Percentiles rank a stretch among this genome's conserved stretches.
Evolutionary conservation across 768 basidiomycete genomes (phyloP).

Genomic region (Suillus americanus): DNA sequence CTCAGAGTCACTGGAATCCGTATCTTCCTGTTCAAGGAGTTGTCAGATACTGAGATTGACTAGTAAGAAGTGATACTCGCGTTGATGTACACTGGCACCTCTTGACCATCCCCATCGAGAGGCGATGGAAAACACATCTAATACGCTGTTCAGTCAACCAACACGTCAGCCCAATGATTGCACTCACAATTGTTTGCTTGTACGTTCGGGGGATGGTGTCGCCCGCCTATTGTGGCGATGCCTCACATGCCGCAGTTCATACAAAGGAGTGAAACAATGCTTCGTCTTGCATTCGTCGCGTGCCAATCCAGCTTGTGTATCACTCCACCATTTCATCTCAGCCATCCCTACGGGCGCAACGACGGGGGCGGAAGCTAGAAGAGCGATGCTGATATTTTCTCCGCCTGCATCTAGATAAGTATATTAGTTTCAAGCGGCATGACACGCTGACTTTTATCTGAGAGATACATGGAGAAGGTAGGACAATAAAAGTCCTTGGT

Average conservation of each 20-base stretch:
- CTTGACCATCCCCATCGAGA: neutral
- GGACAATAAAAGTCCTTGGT: slow-evolving; percentile 1
- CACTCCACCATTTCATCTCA: neutral
- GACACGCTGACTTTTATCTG: neutral
- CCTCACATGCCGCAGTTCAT: neutral
- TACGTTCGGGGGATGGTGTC: neutral
- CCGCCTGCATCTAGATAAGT: slow-evolving; percentile 1
- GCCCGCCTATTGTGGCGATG: neutral
- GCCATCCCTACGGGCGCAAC: neutral
- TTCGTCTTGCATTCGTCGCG: neutral
- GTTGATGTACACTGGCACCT: neutral
- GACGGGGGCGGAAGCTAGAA: neutral
- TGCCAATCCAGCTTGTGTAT: neutral
- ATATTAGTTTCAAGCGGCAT: neutral
- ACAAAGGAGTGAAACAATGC: slow-evolving; percentile 2
- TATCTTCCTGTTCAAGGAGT: neutral
- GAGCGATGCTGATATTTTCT: neutral
- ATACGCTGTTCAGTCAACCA: neutral
- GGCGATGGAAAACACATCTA: neutral
- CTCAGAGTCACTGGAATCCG: neutral
- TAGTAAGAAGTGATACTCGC: neutral
- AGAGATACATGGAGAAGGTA: neutral
- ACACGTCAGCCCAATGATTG: neutral
- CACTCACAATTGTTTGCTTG: neutral
- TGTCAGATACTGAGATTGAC: neutral